phyloP scores from a whole-genome alignment of 768 basidiomycete species.

The Mycena alexandri region DNA sequence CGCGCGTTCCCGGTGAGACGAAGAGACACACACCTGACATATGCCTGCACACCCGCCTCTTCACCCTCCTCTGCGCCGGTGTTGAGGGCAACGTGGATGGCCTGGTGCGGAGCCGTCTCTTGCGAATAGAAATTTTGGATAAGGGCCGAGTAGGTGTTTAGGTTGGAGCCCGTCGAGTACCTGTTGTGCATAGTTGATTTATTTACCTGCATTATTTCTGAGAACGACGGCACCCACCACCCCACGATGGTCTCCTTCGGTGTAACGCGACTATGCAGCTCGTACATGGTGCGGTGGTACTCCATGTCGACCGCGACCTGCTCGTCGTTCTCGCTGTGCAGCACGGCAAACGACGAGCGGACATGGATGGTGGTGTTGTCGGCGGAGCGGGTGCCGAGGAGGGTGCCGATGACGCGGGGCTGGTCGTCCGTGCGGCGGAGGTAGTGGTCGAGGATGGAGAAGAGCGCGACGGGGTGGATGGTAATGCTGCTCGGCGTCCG shows the following conservation, averaged over 20 bases:
- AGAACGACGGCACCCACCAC: no score
- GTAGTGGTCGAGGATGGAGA: constrained; percentile 97
- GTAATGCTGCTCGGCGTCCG: constrained; percentile 80
- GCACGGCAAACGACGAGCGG: constrained; percentile 88
- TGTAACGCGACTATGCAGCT: constrained; percentile 86
- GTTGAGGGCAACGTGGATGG: constrained; percentile 92
- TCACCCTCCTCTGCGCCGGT: constrained; percentile 78
- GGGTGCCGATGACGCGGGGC: constrained; percentile 94
- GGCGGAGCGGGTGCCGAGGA: constrained; percentile 82
- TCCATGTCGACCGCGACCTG: constrained; percentile 98
- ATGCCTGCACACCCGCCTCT: constrained; percentile 86
- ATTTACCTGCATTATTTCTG: no score
- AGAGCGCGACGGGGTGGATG: constrained; percentile 92
- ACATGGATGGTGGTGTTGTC: constrained; percentile 76
- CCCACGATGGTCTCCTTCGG: constrained; percentile 94
- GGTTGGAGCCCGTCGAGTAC: constrained; percentile 92
- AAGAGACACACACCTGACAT: constrained; percentile 72
- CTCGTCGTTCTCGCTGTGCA: constrained; percentile 92
- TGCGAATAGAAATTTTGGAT: constrained; percentile 98
- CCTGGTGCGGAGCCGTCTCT: constrained; percentile 89
- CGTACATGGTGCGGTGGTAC: constrained; percentile 94
- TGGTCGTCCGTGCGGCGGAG: constrained; percentile 86
- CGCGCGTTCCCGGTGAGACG: no score
- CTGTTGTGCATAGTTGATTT: constrained; percentile 62
- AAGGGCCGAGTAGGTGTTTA: constrained; percentile 95